These are phyloP conservation scores for Metschnikowia borealis DNA, from an alignment of 805 yeast species.

Conservation along the genomic window DNA sequence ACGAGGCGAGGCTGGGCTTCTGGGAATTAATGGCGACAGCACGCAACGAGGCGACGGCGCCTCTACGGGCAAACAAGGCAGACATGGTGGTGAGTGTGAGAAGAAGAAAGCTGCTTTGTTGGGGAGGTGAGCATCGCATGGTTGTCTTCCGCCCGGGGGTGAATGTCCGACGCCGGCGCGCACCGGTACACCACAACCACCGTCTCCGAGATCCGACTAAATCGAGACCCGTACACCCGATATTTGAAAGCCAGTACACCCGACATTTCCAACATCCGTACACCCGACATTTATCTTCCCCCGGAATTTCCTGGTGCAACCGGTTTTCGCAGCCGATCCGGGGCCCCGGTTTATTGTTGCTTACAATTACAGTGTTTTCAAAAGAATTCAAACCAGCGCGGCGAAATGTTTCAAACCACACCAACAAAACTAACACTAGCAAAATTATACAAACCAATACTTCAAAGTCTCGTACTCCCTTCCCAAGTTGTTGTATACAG, in stretches of 20 bases:
- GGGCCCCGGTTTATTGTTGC: too few species aligned
- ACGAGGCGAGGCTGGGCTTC: conserved; percentile 17
- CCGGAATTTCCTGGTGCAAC: not conserved
- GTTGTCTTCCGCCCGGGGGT: conserved; percentile 30
- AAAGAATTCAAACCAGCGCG: too few species aligned
- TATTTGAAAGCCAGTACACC: not conserved
- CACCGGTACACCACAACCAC: not conserved
- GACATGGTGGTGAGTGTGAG: conserved; percentile 35
- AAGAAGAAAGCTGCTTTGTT: conserved; percentile 15
- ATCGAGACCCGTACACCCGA: not conserved
- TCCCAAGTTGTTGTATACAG: too few species aligned
- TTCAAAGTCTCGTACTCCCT: too few species aligned
- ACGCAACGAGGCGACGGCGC: conserved; percentile 24
- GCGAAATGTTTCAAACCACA: too few species aligned
- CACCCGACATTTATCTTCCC: not conserved
- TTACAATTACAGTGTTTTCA: too few species aligned
- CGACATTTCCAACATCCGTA: not conserved
- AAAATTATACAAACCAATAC: too few species aligned
- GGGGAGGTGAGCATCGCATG: conserved; percentile 22
- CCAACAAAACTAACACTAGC: too few species aligned
- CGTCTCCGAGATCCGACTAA: too few species aligned
- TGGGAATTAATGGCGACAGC: conserved; percentile 20
- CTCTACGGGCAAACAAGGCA: conserved; percentile 35
- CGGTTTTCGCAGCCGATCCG: not conserved
- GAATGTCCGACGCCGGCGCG: conserved; percentile 18